A percentile compares a stretch with the other conserved stretches of the same genome.
These are phyloP conservation scores for Cylindrotheca closterium DNA, from an alignment of 108 stramenopile species.

Conservation along the genomic window DNA sequence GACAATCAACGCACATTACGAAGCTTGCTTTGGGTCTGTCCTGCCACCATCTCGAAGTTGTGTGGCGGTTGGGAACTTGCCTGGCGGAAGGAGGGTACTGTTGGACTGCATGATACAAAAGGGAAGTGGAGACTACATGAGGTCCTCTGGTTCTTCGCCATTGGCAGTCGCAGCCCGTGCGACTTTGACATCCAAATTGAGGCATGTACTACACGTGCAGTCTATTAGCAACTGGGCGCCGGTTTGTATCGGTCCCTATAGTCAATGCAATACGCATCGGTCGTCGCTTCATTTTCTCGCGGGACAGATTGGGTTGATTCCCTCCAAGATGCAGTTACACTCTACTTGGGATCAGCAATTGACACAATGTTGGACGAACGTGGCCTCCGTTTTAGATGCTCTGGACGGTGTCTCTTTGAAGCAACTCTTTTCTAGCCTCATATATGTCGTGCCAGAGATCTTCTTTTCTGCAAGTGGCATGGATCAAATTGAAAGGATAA, in stretches of 20 bases:
- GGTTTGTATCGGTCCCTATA: slow-evolving; percentile 98
- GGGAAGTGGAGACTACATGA: slow-evolving; percentile 73
- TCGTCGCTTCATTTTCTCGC: slow-evolving; percentile 84
- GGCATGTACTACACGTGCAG: slow-evolving; percentile 92
- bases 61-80: slow-evolving; percentile 77
- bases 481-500: slow-evolving; percentile 36
- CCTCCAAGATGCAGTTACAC: slow-evolving; percentile 81
- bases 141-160: slow-evolving; percentile 16
- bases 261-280: slow-evolving; percentile 89
- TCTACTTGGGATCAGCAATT: slow-evolving; percentile 60
- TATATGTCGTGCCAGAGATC: slow-evolving; percentile 51
- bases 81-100: slow-evolving; percentile 71
- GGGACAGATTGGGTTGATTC: slow-evolving; percentile 92
- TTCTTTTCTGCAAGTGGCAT: slow-evolving; percentile 12
- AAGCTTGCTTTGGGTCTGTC: slow-evolving; percentile 70
- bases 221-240: slow-evolving; percentile 96
- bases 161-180: slow-evolving; percentile 42
- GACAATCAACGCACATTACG: slow-evolving; percentile 86
- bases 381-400: slow-evolving; percentile 76
- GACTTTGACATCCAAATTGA: slow-evolving; percentile 53
- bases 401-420: slow-evolving; percentile 65
- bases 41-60: slow-evolving; percentile 84
- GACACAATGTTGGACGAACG: slow-evolving; percentile 82
- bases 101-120: slow-evolving; percentile 79
- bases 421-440: slow-evolving; percentile 54